Percentiles rank a stretch among this genome's conserved stretches.
phyloP scores from a whole-genome alignment of 2,329 filamentous ascomycete genomes.

The Parascedosporium putredinis region DNA sequence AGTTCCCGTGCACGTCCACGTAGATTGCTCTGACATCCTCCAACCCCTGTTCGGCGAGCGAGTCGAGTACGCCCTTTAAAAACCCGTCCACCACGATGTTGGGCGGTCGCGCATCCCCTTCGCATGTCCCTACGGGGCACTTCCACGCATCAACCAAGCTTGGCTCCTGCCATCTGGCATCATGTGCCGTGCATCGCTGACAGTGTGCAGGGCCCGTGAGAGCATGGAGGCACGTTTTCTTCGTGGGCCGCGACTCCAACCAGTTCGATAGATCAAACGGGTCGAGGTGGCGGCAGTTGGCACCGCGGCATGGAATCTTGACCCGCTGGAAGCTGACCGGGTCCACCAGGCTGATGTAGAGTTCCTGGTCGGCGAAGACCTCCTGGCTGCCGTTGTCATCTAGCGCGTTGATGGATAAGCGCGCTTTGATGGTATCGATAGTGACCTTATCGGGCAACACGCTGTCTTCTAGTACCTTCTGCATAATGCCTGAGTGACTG shows the following conservation, averaged over 20 bases:
- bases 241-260: conserved; percentile 53
- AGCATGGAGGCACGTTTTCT: conserved; percentile 25
- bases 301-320: conserved; percentile 60
- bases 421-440: neutral
- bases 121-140: conserved; percentile 82
- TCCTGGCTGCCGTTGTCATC: conserved; percentile 34
- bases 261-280: conserved; percentile 86
- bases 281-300: conserved; percentile 63
- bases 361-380: conserved; percentile 39
- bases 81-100: conserved; percentile 66
- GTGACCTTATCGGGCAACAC: neutral
- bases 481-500: neutral
- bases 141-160: conserved; percentile 63
- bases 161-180: conserved; percentile 27
- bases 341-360: conserved; percentile 55
- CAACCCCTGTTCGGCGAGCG: conserved; percentile 24
- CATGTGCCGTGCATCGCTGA: conserved; percentile 13
- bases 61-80: conserved; percentile 50
- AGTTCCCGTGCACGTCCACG: conserved; percentile 21
- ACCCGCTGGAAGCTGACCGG: conserved; percentile 58
- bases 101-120: conserved; percentile 62
- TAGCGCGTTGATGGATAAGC: neutral
- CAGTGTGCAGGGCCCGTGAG: conserved; percentile 24
- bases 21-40: conserved; percentile 20
- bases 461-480: neutral